Evolutionary conservation across 176 grass and related monocot species (phyloP), one percentile per base, ranked within the genome.

Genomic region (Lolium rigidum): DNA sequence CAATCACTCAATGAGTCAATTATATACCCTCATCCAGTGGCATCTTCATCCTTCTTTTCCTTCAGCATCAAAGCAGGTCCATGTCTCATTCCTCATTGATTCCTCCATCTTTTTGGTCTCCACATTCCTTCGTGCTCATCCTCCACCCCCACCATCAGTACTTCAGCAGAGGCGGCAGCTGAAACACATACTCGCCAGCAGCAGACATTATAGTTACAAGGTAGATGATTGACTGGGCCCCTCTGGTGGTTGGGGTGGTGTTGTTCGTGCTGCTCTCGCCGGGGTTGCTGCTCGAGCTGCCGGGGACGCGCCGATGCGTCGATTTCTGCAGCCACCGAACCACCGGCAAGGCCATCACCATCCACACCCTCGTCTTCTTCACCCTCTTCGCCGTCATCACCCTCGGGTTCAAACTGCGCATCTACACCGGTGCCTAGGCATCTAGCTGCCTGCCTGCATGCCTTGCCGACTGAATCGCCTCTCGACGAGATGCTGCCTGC

Each of bases 301-400:
- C 92, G 15, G 94, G 92, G 15, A 81, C 86, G 14, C 80, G 79
- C 57, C 80, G 85, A 4, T 84, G 81, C 59, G 57, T 97, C 75
- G 94, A 94, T 46, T 94, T 97, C 50, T 76, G 90, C 56, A 88
- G 92, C 85, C 82, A 85, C 39, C 78, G 92, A 44, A 84, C 88
- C 84, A 89, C 89, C 59, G 94, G 94, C 47, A 97, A 90, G 90
- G 72, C 90, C 24, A 60, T 86, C 82, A 20, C 61, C 83, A 14
- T 92, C 70, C 94, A 97, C 88, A 94, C 92, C n/a, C 66, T 94
- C 56, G 20, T 97, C 86, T 97, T 97, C 87, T 94, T 94, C 90
- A 11, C 58, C 57, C 38, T 86, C 85, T 97, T 92, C 83, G 16
- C 88, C 87, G 28, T 90, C 89, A 8, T 92, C 87, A 82, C 84